Percentiles rank a stretch among this genome's conserved stretches.
These are phyloP conservation scores for Colletotrichum godetiae DNA, from an alignment of 2,329 filamentous ascomycete species.

Conservation along the genomic window DNA sequence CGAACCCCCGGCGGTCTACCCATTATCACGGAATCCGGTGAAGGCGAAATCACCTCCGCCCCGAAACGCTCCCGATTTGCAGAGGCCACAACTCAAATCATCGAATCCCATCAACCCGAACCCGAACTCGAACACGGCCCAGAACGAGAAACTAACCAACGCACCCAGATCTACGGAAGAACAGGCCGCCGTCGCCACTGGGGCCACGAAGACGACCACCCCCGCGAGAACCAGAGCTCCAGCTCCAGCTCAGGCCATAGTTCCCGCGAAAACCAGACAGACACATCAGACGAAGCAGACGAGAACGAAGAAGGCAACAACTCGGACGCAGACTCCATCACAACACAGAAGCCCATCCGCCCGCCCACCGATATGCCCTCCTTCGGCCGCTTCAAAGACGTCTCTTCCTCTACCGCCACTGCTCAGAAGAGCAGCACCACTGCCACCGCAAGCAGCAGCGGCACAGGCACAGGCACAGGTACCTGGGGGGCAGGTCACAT, in stretches of 20 bases:
- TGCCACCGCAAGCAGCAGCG: neutral
- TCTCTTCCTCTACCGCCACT: neutral
- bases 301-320: neutral
- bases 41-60: neutral
- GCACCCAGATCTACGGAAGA: conserved; percentile 20
- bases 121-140: neutral
- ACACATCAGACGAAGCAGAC: neutral
- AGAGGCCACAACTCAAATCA: neutral
- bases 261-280: neutral
- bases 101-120: neutral
- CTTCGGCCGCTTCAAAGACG: neutral
- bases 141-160: neutral
- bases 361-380: neutral
- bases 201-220: neutral
- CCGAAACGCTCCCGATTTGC: neutral
- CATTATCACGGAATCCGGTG: neutral
- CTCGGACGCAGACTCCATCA: neutral
- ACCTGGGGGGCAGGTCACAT: conserved; percentile 6
- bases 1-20: neutral
- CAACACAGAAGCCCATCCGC: neutral
- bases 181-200: conserved; percentile 8
- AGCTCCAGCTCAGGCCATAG: too few relatives aligned
- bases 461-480: neutral
- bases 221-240: neutral
- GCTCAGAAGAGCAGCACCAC: neutral